Evolutionary conservation across 1,284 basidiomycete genomes (phyloP).

Genomic region (Flammula alnicola): DNA sequence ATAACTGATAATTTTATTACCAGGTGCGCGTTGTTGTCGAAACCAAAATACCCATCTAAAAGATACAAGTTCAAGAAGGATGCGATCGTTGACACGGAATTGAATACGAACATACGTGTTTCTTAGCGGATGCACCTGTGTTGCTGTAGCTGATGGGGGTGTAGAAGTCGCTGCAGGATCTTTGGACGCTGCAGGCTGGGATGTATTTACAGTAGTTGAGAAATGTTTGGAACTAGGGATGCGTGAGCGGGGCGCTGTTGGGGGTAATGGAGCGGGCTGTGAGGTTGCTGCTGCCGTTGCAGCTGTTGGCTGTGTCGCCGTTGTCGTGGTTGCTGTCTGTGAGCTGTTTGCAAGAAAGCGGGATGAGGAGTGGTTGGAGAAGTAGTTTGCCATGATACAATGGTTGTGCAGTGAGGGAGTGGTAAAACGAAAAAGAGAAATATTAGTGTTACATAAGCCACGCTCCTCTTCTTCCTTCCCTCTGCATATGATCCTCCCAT

Average conservation of each 20-base stretch:
- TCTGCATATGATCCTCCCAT: slow-evolving; percentile 44
- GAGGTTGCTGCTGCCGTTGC: slow-evolving; percentile 2
- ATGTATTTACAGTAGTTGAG: slow-evolving; percentile 61
- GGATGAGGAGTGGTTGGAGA: slow-evolving; percentile 80
- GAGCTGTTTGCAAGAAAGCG: slow-evolving; percentile 62
- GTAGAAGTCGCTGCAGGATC: slow-evolving; percentile 43
- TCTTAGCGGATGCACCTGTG: slow-evolving; percentile 70
- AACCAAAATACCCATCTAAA: slow-evolving; percentile 86
- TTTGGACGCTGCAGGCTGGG: slow-evolving; percentile 46
- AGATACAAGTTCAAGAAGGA: slow-evolving; percentile 28
- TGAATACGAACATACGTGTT: slow-evolving; percentile 81
- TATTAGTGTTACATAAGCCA: slow-evolving; percentile 32
- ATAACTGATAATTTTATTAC: slow-evolving; percentile 80
- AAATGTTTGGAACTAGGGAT: slow-evolving; percentile 70
- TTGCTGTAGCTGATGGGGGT: slow-evolving; percentile 34
- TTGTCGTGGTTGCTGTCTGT: slow-evolving; percentile 22
- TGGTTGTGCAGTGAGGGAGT: too few relatives aligned
- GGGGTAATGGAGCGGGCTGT: slow-evolving; percentile 18
- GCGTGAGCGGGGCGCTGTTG: slow-evolving; percentile 20
- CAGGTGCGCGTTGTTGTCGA: slow-evolving; percentile 79
- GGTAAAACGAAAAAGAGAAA: slow-evolving; percentile 28
- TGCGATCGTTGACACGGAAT: slow-evolving; percentile 31
- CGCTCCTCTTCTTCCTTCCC: slow-evolving; percentile 21
- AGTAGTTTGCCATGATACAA: slow-evolving; percentile 66
- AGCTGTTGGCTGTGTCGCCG: slow-evolving; percentile 9